These are phyloP conservation scores for Citrullus amarus DNA, from an alignment of 306 rosid genomes.

Conservation along the genomic window DNA sequence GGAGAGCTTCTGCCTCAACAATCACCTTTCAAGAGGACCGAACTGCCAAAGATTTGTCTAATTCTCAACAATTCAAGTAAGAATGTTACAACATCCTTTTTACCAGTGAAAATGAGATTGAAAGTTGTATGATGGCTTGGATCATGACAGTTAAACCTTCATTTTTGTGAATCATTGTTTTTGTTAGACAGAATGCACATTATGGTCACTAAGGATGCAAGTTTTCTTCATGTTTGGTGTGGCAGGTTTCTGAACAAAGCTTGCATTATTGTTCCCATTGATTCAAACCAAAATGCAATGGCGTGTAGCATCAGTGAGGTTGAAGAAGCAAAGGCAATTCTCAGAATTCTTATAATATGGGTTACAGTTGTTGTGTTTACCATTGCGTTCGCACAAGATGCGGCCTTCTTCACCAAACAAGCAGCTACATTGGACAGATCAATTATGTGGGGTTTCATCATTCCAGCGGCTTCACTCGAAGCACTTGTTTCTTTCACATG, in stretches of 20 bases:
- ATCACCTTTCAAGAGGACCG: constrained; percentile 15
- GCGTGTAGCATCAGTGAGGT: constrained; percentile 18
- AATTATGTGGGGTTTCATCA: constrained; percentile 22
- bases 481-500: constrained; percentile 8
- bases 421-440: constrained; percentile 43
- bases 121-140: background rate
- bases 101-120: background rate
- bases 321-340: constrained; percentile 42
- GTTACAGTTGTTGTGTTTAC: constrained; percentile 23
- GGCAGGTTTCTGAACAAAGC: constrained; percentile 40
- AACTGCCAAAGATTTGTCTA: constrained; percentile 13
- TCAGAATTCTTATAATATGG: constrained; percentile 33
- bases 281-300: constrained; percentile 10
- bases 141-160: background rate
- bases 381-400: constrained; percentile 21
- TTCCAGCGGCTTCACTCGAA: constrained; percentile 60
- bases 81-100: background rate
- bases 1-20: constrained; percentile 11
- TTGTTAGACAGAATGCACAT: background rate
- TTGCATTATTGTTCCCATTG: constrained; percentile 17
- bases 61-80: constrained; percentile 34
- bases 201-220: background rate
- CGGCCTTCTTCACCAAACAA: constrained; percentile 44
- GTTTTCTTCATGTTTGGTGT: background rate
- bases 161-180: background rate